Evolutionary conservation across 2,329 filamentous ascomycete species (phyloP).

Genomic region (Lachnum nothofagi): DNA sequence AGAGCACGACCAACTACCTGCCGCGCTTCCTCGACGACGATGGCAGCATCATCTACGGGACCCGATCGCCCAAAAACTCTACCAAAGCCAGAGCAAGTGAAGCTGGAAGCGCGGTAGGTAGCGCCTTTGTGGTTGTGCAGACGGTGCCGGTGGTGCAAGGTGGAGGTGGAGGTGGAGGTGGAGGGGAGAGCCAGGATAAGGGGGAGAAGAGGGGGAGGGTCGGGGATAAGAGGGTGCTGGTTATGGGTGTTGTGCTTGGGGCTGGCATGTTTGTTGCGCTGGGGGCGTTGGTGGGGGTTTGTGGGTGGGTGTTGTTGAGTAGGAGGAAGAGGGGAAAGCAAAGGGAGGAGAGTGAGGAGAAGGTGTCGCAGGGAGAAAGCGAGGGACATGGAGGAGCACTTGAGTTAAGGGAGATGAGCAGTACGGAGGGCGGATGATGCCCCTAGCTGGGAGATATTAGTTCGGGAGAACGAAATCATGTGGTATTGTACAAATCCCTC

Average conservation of each 20-base stretch:
- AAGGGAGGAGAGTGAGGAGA: neutral
- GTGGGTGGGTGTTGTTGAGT: too few relatives aligned
- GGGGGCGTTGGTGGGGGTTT: neutral
- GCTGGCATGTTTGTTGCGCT: constrained; percentile 1
- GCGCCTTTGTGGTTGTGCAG: neutral
- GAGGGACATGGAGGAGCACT: too few relatives aligned
- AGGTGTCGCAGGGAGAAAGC: too few relatives aligned
- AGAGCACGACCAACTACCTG: constrained; percentile 11
- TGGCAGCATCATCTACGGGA: constrained; percentile 13
- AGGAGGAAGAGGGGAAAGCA: constrained; percentile 12
- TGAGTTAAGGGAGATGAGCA: too few relatives aligned
- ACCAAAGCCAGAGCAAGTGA: neutral
- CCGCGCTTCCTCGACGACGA: constrained; percentile 12
- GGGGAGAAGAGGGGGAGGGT: too few relatives aligned
- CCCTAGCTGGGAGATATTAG: too few relatives aligned
- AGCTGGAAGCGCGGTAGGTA: neutral
- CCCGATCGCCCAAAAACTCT: neutral
- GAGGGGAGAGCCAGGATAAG: too few relatives aligned
- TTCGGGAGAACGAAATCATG: too few relatives aligned
- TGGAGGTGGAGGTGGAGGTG: neutral
- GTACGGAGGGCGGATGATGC: too few relatives aligned
- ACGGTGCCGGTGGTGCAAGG: neutral
- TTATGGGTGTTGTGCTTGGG: constrained; percentile 2
- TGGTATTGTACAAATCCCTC: too few relatives aligned
- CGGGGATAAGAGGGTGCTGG: too few relatives aligned